Conservation (phyloP, 768 basidiomycete species). For the Boletus coccyginus region DNA sequence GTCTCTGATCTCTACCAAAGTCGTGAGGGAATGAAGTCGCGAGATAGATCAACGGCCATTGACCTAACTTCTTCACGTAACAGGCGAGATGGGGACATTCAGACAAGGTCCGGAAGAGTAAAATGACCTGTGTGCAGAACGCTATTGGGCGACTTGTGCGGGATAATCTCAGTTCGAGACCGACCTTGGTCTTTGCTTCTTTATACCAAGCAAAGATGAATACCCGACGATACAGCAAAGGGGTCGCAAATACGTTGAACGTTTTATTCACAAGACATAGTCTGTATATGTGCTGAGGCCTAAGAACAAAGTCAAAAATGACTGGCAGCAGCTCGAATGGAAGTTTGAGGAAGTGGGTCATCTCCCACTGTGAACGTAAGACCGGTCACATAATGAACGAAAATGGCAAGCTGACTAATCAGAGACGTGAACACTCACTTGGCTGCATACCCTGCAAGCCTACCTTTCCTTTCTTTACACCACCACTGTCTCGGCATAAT, state of each 20-base stretch:
- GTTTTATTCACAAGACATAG: conserved; percentile 56
- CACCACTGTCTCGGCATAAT: conserved; percentile 26
- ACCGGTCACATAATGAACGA: neutral
- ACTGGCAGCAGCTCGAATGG: conserved; percentile 64
- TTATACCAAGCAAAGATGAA: conserved; percentile 72
- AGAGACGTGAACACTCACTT: neutral
- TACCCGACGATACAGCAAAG: conserved; percentile 54
- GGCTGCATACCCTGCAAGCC: neutral
- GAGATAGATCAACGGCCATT: conserved; percentile 17
- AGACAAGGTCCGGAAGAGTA: conserved; percentile 62
- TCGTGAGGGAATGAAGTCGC: neutral
- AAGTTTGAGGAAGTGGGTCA: conserved; percentile 52
- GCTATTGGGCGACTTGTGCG: neutral
- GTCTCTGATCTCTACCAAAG: conserved; percentile 59
- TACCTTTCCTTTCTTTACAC: conserved; percentile 20
- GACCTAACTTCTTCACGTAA: conserved; percentile 58
- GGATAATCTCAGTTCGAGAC: conserved; percentile 1
- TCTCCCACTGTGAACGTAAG: neutral
- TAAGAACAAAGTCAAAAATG: conserved; percentile 50
- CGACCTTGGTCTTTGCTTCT: conserved; percentile 58
- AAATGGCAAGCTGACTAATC: conserved; percentile 27
- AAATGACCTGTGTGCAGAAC: conserved; percentile 44
- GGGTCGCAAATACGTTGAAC: conserved; percentile 51
- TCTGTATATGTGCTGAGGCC: conserved; percentile 48
- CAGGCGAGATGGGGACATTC: conserved; percentile 52